Evolutionary conservation across 1,284 basidiomycete genomes (phyloP), one percentile per base, ranked within the genome.

Genomic region (Gymnopus androsaceus): DNA sequence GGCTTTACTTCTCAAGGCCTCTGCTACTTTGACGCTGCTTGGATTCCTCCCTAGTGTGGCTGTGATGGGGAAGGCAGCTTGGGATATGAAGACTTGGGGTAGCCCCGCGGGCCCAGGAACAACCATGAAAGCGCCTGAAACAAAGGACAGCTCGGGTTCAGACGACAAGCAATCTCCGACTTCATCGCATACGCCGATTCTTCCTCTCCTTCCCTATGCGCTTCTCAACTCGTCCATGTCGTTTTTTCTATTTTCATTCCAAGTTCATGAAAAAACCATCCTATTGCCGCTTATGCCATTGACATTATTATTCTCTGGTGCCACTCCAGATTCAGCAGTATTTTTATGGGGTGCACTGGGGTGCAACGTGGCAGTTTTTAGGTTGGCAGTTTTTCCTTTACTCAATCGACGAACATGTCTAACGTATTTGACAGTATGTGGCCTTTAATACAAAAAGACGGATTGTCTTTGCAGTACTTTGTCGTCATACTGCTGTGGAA

Each of bases 191-290:
- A 74, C 76, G 1, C 84, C 82, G 12, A 84, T 83, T 47, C 74
- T 87, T 50, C 81, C 80, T 15, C 74, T 89, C 31, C 77, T 88
- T 42, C 87, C 82, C 15, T 92, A 84, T 66, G 88, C 86, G 2
- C 74, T 92, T 31, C 76, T 91, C 50, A 85, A 84, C 14, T 85
- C 83, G 1, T 87, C 90, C 0, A 80, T 95, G 76, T 89, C 93
- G 3, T 96, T 97, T 78, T 97, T 95, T 74, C 76, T 98, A 23
- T 95, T 97, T 73, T 95, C 94, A 6, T 96, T 97, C 70, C 94
- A 97, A 68, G 94, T 95, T 27, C 94, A 96, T 71, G 94, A 97
- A 71, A 97, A 97, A 77, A 90, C 90, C 2, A 91, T 97, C 46
- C 69, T 98, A n/a, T 68, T 98, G 0, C 93, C 94, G 2, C 76